Base-by-base conservation (phyloP, 2,329 filamentous ascomycete species). In the Claviceps cyperi region DNA sequence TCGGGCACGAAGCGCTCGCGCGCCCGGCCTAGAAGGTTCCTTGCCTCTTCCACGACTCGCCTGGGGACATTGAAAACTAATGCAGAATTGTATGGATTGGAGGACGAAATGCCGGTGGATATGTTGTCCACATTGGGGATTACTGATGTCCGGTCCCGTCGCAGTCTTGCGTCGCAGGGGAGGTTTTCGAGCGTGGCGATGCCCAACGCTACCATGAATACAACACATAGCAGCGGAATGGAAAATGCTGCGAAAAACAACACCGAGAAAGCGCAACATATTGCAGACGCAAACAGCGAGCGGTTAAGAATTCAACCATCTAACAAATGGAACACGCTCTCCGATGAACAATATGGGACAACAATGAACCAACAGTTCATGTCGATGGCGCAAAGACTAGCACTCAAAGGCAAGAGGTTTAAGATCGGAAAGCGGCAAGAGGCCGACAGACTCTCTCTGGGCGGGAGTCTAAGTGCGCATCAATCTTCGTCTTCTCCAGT, bases 381-480 rank as follows among this genome's bases (percentile, higher is more conserved):
- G 65, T 79, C 77, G 5, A 72, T 80, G 71, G 69, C 71, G 38
- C 76, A 80, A 56, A 69, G 75, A n/a, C 73, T 78, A 68, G 74
- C 70, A 36, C 63, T 76, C 2, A 68, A 64, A 48, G 76, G 76
- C 11, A 78, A 70, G 59, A 72, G 69, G 48, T 70, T 80, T 54
- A 76, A 70, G 61, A 78, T 79, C 43, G 64, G 66, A 21, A 62
- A 63, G 50, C 64, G 65, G 14, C 69, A 61, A 51, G 49, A 55
- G 6, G 53, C 41, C 14, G 17, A 28, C 19, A 45, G 38, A 40
- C 22, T 11, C 9, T 35, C 22, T 13, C 19, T 14, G 22, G 47
- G 45, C 2, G 37, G 22, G 5, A 43, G 5, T 21, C 32, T 13
- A 24, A 41, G 19, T n/a, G n/a, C 32, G 11, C 8, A 35, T 39